A percentile compares a stretch with the other conserved stretches of the same genome.
phyloP scores from a whole-genome alignment of 352 stramenopile genomes.

The Globisporangium perplexum region DNA sequence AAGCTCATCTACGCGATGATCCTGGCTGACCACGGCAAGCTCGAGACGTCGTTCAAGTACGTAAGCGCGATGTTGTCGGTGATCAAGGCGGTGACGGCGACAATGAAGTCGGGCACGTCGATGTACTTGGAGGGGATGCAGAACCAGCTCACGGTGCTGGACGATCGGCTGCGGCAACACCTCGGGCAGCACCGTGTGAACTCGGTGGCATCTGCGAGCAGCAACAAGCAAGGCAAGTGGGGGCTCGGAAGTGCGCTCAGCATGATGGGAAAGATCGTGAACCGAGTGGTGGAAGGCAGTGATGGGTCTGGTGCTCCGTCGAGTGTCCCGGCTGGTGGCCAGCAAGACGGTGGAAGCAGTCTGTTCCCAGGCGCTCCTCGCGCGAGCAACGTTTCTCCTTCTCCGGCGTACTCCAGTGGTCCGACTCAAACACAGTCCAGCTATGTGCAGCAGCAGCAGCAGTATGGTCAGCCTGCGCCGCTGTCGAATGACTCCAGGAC shows the following conservation, averaged over 20 bases:
- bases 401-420: slow-evolving; percentile 9
- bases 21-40: slow-evolving; percentile 75
- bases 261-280: slow-evolving; percentile 87
- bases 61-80: slow-evolving; percentile 82
- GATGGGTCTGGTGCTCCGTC: slow-evolving; percentile 25
- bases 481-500: slow-evolving; percentile 8
- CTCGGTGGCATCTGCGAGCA: slow-evolving; percentile 41
- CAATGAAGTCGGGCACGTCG: slow-evolving; percentile 75
- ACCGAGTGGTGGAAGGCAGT: slow-evolving; percentile 74
- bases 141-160: slow-evolving; percentile 80
- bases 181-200: slow-evolving; percentile 72
- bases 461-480: slow-evolving; percentile 10
- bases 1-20: slow-evolving; percentile 88
- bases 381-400: slow-evolving; percentile 13
- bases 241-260: slow-evolving; percentile 71
- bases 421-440: slow-evolving; percentile 4
- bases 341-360: slow-evolving; percentile 17
- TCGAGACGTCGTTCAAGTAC: slow-evolving; percentile 84
- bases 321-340: background rate
- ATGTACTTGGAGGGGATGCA: slow-evolving; percentile 88
- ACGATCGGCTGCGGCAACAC: slow-evolving; percentile 82
- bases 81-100: slow-evolving; percentile 64
- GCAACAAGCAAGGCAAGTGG: slow-evolving; percentile 68
- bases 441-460: background rate
- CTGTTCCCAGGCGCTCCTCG: slow-evolving; percentile 32